Evolutionary conservation across 257 asterid species (phyloP), one percentile per base, ranked within the genome.

Genomic region (Plantago major): DNA sequence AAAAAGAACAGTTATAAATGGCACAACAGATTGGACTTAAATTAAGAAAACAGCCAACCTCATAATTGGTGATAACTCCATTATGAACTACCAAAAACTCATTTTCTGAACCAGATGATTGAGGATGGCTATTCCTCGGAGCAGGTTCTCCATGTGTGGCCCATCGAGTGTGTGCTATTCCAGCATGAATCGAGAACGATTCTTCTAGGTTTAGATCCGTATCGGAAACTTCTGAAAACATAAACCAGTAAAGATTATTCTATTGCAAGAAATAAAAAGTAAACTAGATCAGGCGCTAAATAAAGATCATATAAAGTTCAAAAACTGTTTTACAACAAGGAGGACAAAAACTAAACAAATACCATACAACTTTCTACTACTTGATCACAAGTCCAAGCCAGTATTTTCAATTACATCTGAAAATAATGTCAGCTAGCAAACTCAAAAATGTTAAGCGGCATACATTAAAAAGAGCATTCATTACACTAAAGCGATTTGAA

Each of bases 111-210:
- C 81, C 97, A 67, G 97, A 93, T 46, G 85, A 74, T 66, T 93
- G 99, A 47, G 99, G 99, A 72, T 93, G 99, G 64, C 96, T 93
- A 71, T 93, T 93, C 70, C 87, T 83, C 17, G 97, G 96, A 70
- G 99, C 86, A 51, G 99, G 99, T 76, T 80, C 96, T 58, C 99
- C 99, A 67, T 93, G 99, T 42, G 99, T 93, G 58, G 99, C 99
- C 99, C 99, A 93, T 7, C 99, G 89, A 26, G 99, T 93, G 74
- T 93, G 99, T 33, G 99, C 97, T 68, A 93, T 89, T 55, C 99
- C 99, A 70, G 96, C 95, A 68, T 93, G 99, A 76, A 65, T 67
- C 45, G 79, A 67, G 73, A 84, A 93, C 42, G 96, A 79, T 82
- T 89, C 94, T 71, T 89, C 94, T 78, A 93, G 74, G 69, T 89